These are phyloP conservation scores for Ophiorrhiza pumila DNA, from an alignment of 257 asterid genomes.

Conservation along the genomic window DNA sequence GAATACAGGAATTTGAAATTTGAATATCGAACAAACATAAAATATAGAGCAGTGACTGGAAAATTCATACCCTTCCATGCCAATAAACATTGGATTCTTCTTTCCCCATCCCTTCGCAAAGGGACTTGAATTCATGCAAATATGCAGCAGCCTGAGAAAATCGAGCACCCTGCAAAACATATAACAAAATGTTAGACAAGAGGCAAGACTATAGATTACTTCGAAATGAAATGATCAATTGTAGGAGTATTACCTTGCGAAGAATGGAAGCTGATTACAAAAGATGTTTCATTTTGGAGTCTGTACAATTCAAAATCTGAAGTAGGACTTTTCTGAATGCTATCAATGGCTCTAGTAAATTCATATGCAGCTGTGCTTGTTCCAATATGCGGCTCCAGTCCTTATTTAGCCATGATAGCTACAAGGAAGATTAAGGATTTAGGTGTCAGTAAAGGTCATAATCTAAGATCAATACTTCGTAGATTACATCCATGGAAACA, in stretches of 20 bases:
- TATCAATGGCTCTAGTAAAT: constrained; percentile 87
- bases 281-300: constrained; percentile 67
- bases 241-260: constrained; percentile 67
- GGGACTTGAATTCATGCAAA: constrained; percentile 76
- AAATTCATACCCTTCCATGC: constrained; percentile 56
- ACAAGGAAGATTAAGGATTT: constrained; percentile 25
- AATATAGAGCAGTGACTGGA: neutral
- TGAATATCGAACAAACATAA: neutral
- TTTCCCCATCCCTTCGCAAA: constrained; percentile 63
- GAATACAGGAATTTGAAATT: too few species aligned
- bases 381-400: constrained; percentile 73
- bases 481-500: neutral
- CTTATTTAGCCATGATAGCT: constrained; percentile 63
- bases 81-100: constrained; percentile 63
- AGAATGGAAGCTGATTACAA: constrained; percentile 83
- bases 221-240: constrained; percentile 16
- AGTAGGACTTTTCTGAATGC: constrained; percentile 89
- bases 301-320: constrained; percentile 55
- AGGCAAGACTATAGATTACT: neutral
- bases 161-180: constrained; percentile 60
- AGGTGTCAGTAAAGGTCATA: constrained; percentile 21
- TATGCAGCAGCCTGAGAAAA: constrained; percentile 95
- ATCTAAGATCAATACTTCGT: neutral
- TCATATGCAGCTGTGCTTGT: constrained; percentile 86
- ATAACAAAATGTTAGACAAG: constrained; percentile 1